Percentiles rank a stretch among this genome's conserved stretches.
These are phyloP conservation scores for Podospora fimiseda DNA, from an alignment of 495 filamentous ascomycete genomes.

Conservation along the genomic window DNA sequence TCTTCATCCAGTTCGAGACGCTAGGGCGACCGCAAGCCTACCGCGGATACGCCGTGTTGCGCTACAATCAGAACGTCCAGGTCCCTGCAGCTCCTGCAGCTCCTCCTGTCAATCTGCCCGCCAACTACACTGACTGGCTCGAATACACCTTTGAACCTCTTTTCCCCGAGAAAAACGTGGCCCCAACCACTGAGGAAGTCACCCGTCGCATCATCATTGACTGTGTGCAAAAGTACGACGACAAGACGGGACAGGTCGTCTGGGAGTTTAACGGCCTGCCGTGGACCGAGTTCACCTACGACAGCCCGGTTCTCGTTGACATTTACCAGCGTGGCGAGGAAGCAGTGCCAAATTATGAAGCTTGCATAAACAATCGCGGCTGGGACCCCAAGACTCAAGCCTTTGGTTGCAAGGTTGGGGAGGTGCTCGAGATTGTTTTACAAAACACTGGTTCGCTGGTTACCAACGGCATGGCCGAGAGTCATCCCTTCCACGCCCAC, in stretches of 20 bases:
- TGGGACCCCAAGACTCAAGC: slow-evolving; percentile 46
- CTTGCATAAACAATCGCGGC: slow-evolving; percentile 41
- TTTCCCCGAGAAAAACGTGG: slow-evolving; percentile 25
- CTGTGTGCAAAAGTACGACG: slow-evolving; percentile 25
- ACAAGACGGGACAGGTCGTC: slow-evolving; percentile 11
- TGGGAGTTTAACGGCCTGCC: slow-evolving; percentile 27
- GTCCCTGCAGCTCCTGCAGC: slow-evolving; percentile 18
- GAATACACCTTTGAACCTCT: slow-evolving; percentile 50
- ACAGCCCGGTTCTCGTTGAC: slow-evolving; percentile 48
- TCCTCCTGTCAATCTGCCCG: slow-evolving; percentile 35
- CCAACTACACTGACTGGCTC: slow-evolving; percentile 38
- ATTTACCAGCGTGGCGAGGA: slow-evolving; percentile 44
- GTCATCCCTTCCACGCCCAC: slow-evolving; percentile 57
- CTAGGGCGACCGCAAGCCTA: slow-evolving; percentile 39
- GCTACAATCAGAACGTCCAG: slow-evolving; percentile 31
- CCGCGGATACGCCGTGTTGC: slow-evolving; percentile 47
- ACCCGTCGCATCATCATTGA: slow-evolving; percentile 45
- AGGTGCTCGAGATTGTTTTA: slow-evolving; percentile 57
- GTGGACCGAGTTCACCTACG: slow-evolving; percentile 42
- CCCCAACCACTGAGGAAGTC: slow-evolving; percentile 45
- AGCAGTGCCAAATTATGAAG: slow-evolving; percentile 35
- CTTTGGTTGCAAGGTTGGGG: slow-evolving; percentile 50
- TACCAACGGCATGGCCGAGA: slow-evolving; percentile 42
- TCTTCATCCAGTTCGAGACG: slow-evolving; percentile 50
- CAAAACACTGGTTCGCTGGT: slow-evolving; percentile 42